Evolutionary conservation across 106 monocot species (phyloP), one percentile per base, ranked within the genome.

Genomic region (Dendrobium chrysotoxum): DNA sequence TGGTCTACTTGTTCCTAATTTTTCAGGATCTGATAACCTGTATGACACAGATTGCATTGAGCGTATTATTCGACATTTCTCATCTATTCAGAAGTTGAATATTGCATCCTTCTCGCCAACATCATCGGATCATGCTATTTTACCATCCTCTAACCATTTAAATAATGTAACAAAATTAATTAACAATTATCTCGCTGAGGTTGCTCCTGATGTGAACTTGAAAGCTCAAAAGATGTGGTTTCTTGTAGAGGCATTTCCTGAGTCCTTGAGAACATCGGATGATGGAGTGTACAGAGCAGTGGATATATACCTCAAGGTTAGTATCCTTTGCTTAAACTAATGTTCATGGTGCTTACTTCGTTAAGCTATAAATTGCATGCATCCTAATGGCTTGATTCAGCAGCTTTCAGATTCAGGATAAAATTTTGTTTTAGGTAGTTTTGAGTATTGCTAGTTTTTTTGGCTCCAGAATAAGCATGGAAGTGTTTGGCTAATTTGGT

Each of bases 261-360:
- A 77, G 76, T 85, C 81, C 42, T 71, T 73, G 4, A 84, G 89
- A 68, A 39, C 72, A 7, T 78, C 80, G 21, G 71, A 89, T 68
- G 89, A 89, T 80, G 89, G 89, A 80, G 79, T 89, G 44, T 89
- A 89, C 41, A 74, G 82, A 75, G 89, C 89, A 79, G 25, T 89
- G 78, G 89, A 89, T 79, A 82, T 86, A 42, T 89, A 89, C 79
- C 79, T 89, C 16, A 85, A 87, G 89, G 89, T 89, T 38, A 75
- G 85, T 20, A 76, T 75, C 26, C n/a, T 15, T 68, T 67, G 3
- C 26, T 75, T 54, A 4, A 45, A 67, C 74, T 73, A 28, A 7
- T 7, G 44, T 44, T 44, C 5, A 9, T 44, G 35, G 35, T 35
- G 35, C 35, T 35, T 35, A 44, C 44, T 44, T 9, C 8, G 44